Evolutionary conservation across 2,329 filamentous ascomycete genomes (phyloP), one percentile per base, ranked within the genome.

Genomic region (Ophiostoma angusticollis): DNA sequence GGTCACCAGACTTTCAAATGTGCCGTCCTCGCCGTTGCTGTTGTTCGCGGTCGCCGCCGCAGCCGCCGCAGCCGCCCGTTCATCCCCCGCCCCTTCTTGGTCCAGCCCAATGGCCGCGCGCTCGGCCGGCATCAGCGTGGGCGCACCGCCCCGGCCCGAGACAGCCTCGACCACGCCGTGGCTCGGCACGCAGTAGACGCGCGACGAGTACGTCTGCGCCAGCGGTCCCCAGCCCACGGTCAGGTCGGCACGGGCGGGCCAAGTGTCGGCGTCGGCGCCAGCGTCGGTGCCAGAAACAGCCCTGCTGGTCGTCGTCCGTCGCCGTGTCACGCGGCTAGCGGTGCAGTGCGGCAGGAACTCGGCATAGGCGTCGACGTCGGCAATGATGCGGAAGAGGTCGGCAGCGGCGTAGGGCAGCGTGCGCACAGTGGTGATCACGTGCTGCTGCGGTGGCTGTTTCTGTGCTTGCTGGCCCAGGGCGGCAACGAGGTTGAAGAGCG

Each of bases 281-380:
- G 2, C 3, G 16, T 2, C 13, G 19, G 5, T 8, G 17, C n/a
- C n/a, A n/a, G 6, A 7, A 6, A 6, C n/a, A 3, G 8, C 16
- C 7, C n/a, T 16, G 12, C 11, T 23, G 2, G 28, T 18, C 9
- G 24, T 12, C 3, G 37, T 21, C 1, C 83, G 80, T 72, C 80
- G 85, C 2, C 39, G 41, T 0, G 85, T 94, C 29, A 96, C 85
- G 44, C 68, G 71, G 27, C 83, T 87, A 32, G 67, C 67, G 31
- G 74, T 72, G 62, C 89, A 93, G 70, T 93, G 95, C 9, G 91
- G 91, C n/a, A 98, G 74, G 67, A 96, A 98, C 48, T 67, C 58
- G 27, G 71, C 66, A 72, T 98, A 98, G 46, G 75, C 76, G 58
- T 84, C 74, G 47, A 98, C 78, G 59, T 95, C 85, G 61, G 86